Base-by-base conservation (phyloP, 805 yeast genomes). In the Sugiyamaella smithiae region DNA sequence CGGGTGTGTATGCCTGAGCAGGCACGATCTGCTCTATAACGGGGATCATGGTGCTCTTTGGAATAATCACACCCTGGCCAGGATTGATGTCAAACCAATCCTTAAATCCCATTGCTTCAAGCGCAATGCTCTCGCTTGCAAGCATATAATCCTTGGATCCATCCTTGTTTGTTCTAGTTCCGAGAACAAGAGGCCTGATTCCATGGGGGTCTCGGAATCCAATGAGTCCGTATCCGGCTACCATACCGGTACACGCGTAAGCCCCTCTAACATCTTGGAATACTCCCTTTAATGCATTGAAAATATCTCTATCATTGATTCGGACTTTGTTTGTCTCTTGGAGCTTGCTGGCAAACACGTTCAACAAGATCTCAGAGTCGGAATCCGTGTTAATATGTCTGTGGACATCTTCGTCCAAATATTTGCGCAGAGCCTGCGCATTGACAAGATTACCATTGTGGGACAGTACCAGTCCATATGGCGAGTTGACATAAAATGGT, bases 161-260 rank as follows among this genome's bases (percentile, higher is more conserved):
- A 61, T 86, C 81, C 5, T 68, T 69, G 57, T 81, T 80, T 37
- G 67, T 60, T 61, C 99, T 80, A 69, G 86, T 91, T 50, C 99
- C 99, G 57, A 80, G 78, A 29, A 89, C 74, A 48, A 91, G 72
- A 2, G 99, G 99, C 65, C 99, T 81, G 59, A 93, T 88, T 54
- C 98, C 99, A 64, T 91, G 84, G 28, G 99, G 97, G 69, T 93
- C 99, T 68, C 99, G 80, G 74, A 93, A 93, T 0, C 97, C 99
- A 62, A 93, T 81, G 53, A 93, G 64, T 40, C 97, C 98, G 69
- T 84, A 93, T 41, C 99, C 99, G 1, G 99, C 98, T 51, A 93
- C 74, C 85, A 93, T 81, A 47, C 95, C 95, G 43, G 84, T 81
- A 71, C 97, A 89, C 1, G 98, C 97, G 66, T 88, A 93, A n/a